Evolutionary conservation across 2,329 filamentous ascomycete species (phyloP).

Genomic region (Dothiorella sarmentorum): DNA sequence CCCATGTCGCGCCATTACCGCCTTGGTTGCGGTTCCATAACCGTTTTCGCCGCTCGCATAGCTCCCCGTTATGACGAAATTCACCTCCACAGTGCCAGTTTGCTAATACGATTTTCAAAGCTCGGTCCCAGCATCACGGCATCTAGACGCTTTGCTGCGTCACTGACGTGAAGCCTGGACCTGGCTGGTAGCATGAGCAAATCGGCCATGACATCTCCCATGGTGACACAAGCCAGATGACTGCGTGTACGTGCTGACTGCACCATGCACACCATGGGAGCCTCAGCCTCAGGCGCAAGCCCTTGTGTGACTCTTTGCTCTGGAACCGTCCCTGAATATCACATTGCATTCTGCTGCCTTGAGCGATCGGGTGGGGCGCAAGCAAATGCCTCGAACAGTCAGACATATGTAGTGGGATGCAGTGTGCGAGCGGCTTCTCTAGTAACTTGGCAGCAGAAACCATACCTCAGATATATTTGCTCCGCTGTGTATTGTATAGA

Average conservation of each 20-base stretch:
- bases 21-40: background rate
- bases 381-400: background rate
- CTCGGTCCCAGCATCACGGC: background rate
- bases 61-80: slow-evolving; percentile 1
- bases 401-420: background rate
- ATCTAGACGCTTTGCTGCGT: background rate
- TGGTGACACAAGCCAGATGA: background rate
- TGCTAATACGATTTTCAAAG: background rate
- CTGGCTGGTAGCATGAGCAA: background rate
- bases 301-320: background rate
- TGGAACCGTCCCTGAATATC: background rate
- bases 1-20: background rate
- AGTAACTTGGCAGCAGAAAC: too few species aligned
- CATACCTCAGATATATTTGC: too few species aligned
- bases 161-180: background rate
- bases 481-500: background rate
- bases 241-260: too few species aligned
- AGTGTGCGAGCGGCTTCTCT: too few species aligned
- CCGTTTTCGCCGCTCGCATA: background rate
- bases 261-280: background rate
- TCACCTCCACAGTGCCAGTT: background rate
- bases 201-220: background rate
- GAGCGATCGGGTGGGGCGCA: background rate
- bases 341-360: background rate
- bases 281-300: background rate